These are phyloP conservation scores for Sporothrix pseudoabietina DNA, from an alignment of 2,329 filamentous ascomycete genomes.

Conservation along the genomic window DNA sequence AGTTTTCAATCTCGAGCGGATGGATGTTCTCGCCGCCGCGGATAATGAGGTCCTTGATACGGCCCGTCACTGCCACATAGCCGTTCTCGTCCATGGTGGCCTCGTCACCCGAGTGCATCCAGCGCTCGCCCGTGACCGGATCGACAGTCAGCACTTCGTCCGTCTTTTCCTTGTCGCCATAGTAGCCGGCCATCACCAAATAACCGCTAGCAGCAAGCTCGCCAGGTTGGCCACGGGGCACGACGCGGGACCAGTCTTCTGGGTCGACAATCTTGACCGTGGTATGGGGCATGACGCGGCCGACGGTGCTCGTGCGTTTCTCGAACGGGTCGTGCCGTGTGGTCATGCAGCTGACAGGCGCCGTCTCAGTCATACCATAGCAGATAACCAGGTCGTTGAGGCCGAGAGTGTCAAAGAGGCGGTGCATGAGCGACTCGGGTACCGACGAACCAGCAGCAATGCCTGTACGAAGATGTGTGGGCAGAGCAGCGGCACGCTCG, in stretches of 20 bases:
- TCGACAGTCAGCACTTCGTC: slow-evolving; percentile 54
- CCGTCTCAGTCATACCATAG: slow-evolving; percentile 95
- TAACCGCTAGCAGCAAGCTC: slow-evolving; percentile 86
- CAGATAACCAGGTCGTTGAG: slow-evolving; percentile 85
- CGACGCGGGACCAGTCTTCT: slow-evolving; percentile 56
- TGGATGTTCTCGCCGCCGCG: slow-evolving; percentile 95
- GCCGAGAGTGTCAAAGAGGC: slow-evolving; percentile 72
- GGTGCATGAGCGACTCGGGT: slow-evolving; percentile 77
- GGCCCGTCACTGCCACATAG: slow-evolving; percentile 83
- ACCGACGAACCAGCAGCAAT: slow-evolving; percentile 89
- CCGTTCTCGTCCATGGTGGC: slow-evolving; percentile 80
- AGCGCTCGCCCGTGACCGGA: slow-evolving; percentile 53
- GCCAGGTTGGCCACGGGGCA: slow-evolving; percentile 69
- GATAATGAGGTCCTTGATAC: slow-evolving; percentile 96
- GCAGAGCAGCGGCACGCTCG: slow-evolving; percentile 35
- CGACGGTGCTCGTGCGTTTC: slow-evolving; percentile 75
- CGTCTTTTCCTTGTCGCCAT: slow-evolving; percentile 70
- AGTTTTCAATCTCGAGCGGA: slow-evolving; percentile 90
- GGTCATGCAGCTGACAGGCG: slow-evolving; percentile 79
- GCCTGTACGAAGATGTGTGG: slow-evolving; percentile 69
- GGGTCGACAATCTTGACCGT: slow-evolving; percentile 73
- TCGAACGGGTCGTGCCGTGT: slow-evolving; percentile 71
- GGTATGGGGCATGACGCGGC: slow-evolving; percentile 82
- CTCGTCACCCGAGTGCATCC: slow-evolving; percentile 95
- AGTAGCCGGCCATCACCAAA: slow-evolving; percentile 89